Evolutionary conservation across 83 land plant genomes (phyloP).

Genomic region (Thuja plicata): DNA sequence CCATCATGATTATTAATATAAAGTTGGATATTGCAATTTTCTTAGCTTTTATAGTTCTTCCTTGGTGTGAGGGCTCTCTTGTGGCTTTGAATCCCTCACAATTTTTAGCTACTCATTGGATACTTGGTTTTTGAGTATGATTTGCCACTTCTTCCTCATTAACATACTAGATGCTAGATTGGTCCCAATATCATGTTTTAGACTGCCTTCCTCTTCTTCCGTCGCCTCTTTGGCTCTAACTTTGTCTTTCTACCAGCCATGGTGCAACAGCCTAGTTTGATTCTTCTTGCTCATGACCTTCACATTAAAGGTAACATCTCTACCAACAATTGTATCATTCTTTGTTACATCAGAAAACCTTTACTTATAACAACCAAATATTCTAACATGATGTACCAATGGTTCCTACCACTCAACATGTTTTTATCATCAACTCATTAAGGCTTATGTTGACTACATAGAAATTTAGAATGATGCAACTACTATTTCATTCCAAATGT

Average conservation of each 20-base stretch:
- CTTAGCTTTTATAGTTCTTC: background rate
- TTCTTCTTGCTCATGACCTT: background rate
- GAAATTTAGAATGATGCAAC: background rate
- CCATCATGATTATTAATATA: background rate
- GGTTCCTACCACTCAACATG: background rate
- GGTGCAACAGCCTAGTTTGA: background rate
- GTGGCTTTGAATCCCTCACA: background rate
- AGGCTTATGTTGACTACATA: background rate
- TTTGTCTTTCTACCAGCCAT: background rate
- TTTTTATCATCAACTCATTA: background rate
- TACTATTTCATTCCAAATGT: background rate
- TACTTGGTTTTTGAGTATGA: background rate
- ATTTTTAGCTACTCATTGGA: background rate
- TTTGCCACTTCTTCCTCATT: background rate
- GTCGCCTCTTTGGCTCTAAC: background rate
- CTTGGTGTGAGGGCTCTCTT: background rate
- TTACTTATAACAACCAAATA: background rate
- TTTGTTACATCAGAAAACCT: background rate
- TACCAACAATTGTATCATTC: background rate
- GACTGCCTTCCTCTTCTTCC: background rate
- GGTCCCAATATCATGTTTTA: background rate
- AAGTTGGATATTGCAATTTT: background rate
- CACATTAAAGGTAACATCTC: background rate
- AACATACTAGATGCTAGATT: background rate
- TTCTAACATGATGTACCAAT: background rate